Percentiles rank a stretch among this genome's conserved stretches.
These are phyloP conservation scores for Osmanthus fragrans DNA, from an alignment of 257 asterid species.

Conservation along the genomic window DNA sequence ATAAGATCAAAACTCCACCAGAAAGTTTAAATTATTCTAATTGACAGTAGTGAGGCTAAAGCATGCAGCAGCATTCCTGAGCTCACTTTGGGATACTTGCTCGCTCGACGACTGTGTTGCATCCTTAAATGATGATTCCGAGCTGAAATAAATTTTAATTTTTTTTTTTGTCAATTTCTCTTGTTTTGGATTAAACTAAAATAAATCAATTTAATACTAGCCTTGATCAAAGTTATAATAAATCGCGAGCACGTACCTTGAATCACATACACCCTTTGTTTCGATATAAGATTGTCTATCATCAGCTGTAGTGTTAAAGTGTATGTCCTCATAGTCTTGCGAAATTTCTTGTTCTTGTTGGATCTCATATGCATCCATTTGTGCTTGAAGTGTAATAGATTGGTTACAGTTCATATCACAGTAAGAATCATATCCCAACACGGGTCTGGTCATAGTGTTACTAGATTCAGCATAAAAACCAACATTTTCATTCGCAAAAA, in stretches of 20 bases:
- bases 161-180: too few species aligned
- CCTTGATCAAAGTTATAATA: not conserved
- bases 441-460: slow-evolving; percentile 14
- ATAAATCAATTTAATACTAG: not conserved
- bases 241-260: slow-evolving; percentile 33
- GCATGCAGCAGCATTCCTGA: slow-evolving; percentile 48
- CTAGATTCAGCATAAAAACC: slow-evolving; percentile 8
- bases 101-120: slow-evolving; percentile 3
- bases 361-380: slow-evolving; percentile 7
- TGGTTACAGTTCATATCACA: slow-evolving; percentile 6
- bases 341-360: slow-evolving; percentile 22
- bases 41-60: slow-evolving; percentile 38
- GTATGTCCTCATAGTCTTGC: slow-evolving; percentile 16
- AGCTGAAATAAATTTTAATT: slow-evolving; percentile 25
- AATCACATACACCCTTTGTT: slow-evolving; percentile 32
- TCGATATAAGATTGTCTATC: slow-evolving; percentile 44
- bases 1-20: not conserved
- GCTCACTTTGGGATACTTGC: slow-evolving; percentile 31
- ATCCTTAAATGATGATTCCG: slow-evolving; percentile 35
- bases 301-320: slow-evolving; percentile 24
- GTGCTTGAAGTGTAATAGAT: slow-evolving; percentile 21
- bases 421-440: slow-evolving; percentile 16
- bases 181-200: too few species aligned
- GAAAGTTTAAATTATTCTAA: slow-evolving; percentile 13
- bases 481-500: slow-evolving; percentile 7